Evolutionary conservation across 2,329 filamentous ascomycete genomes (phyloP).

Genomic region (Fusarium sp.): DNA sequence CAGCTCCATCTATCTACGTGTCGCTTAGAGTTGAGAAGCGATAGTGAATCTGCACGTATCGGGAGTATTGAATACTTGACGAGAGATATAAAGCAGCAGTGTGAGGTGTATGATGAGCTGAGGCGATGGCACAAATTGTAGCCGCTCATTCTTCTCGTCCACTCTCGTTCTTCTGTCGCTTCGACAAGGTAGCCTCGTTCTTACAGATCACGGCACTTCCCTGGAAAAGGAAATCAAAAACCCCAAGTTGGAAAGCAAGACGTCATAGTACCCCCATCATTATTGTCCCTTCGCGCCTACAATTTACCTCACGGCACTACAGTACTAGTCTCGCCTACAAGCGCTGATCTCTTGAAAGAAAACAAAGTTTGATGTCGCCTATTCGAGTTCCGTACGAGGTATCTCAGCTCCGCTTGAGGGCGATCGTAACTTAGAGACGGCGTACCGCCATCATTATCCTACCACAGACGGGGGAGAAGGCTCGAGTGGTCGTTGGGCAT

Average conservation of each 20-base stretch:
- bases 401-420: slow-evolving; percentile 26
- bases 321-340: neutral
- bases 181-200: slow-evolving; percentile 22
- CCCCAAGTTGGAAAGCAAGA: slow-evolving; percentile 4
- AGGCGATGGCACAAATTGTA: slow-evolving; percentile 26
- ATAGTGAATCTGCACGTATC: slow-evolving; percentile 21
- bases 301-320: slow-evolving; percentile 10
- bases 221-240: slow-evolving; percentile 16
- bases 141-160: slow-evolving; percentile 22
- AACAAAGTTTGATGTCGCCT: slow-evolving; percentile 26
- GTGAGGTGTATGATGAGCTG: slow-evolving; percentile 28
- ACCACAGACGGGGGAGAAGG: slow-evolving; percentile 22
- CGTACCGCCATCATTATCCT: slow-evolving; percentile 28
- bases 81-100: slow-evolving; percentile 38
- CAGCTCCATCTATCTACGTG: slow-evolving; percentile 41
- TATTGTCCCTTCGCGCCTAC: neutral
- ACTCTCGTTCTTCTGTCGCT: slow-evolving; percentile 20
- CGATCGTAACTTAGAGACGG: slow-evolving; percentile 41
- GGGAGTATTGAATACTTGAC: slow-evolving; percentile 39
- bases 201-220: slow-evolving; percentile 17
- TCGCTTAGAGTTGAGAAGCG: slow-evolving; percentile 37
- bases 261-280: slow-evolving; percentile 26
- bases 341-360: slow-evolving; percentile 29
- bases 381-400: slow-evolving; percentile 21
- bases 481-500: slow-evolving; percentile 39